These are phyloP conservation scores for Wickerhamiella shivajii DNA, from an alignment of 805 yeast species.

Conservation along the genomic window DNA sequence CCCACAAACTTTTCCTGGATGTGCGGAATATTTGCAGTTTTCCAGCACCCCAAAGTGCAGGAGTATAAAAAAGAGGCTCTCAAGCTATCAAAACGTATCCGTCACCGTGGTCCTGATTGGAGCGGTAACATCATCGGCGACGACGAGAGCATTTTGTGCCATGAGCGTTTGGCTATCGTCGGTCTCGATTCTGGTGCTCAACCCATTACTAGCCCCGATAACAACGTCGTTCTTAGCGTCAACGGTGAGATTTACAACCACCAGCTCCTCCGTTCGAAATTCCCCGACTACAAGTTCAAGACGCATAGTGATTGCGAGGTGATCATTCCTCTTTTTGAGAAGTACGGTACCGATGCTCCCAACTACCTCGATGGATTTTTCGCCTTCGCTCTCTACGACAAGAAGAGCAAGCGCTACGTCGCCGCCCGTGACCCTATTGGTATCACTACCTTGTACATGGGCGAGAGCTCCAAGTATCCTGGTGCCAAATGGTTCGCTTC, in stretches of 20 bases:
- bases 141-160: constrained; percentile 73
- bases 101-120: constrained; percentile 99
- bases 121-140: constrained; percentile 62
- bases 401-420: constrained; percentile 64
- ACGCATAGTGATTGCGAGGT: constrained; percentile 95
- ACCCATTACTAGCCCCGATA: constrained; percentile 78
- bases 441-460: constrained; percentile 91
- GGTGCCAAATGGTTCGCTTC: constrained; percentile 79
- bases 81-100: constrained; percentile 74
- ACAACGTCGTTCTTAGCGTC: constrained; percentile 59
- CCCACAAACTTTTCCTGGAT: no score
- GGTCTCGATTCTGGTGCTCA: constrained; percentile 98
- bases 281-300: constrained; percentile 58
- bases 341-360: constrained; percentile 83
- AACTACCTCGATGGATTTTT: constrained; percentile 95
- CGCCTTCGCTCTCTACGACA: constrained; percentile 86
- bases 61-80: constrained; percentile 76
- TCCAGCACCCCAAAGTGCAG: constrained; percentile 64
- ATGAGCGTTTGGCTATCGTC: constrained; percentile 94
- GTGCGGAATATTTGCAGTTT: constrained; percentile 98
- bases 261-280: constrained; percentile 67
- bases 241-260: constrained; percentile 99
- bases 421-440: constrained; percentile 99
- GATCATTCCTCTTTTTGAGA: constrained; percentile 79
- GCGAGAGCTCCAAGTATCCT: constrained; percentile 54